These are phyloP conservation scores for Tausonia pullulans DNA, from an alignment of 1,284 basidiomycete genomes.

Conservation along the genomic window DNA sequence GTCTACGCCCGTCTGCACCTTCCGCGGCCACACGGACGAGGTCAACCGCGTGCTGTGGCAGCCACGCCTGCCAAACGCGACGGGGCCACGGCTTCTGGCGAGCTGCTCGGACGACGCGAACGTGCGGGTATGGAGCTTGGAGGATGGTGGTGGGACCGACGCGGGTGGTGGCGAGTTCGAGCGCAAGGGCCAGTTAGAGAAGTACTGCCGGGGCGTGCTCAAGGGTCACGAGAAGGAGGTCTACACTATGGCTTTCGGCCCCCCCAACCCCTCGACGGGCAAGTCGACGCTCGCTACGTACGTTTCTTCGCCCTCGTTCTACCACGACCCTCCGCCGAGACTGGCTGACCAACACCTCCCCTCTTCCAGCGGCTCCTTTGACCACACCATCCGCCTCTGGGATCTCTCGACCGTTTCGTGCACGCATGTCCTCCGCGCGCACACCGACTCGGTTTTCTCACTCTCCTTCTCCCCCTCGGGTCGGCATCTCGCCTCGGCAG, in stretches of 20 bases:
- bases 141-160: not conserved
- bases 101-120: constrained; percentile 16
- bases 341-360: not conserved
- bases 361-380: constrained; percentile 11
- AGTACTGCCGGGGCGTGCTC: constrained; percentile 13
- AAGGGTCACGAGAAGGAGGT: constrained; percentile 16
- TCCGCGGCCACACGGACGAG: constrained; percentile 15
- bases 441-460: constrained; percentile 15
- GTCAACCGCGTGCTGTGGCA: constrained; percentile 13
- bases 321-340: not conserved
- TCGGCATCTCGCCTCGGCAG: constrained; percentile 9
- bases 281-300: constrained; percentile 4
- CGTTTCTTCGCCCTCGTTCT: not conserved
- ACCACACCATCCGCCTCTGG: constrained; percentile 15
- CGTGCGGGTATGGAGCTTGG: constrained; percentile 12
- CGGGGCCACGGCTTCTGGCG: not conserved
- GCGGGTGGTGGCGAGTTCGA: not conserved
- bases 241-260: constrained; percentile 13
- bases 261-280: not conserved
- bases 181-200: not conserved
- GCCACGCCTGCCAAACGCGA: not conserved
- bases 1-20: constrained; percentile 9
- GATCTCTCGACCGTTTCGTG: constrained; percentile 8
- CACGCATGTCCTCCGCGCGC: constrained; percentile 12
- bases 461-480: constrained; percentile 13